Conservation (phyloP, 2,329 filamentous ascomycete species). For the Drechslerella dactyloides region DNA sequence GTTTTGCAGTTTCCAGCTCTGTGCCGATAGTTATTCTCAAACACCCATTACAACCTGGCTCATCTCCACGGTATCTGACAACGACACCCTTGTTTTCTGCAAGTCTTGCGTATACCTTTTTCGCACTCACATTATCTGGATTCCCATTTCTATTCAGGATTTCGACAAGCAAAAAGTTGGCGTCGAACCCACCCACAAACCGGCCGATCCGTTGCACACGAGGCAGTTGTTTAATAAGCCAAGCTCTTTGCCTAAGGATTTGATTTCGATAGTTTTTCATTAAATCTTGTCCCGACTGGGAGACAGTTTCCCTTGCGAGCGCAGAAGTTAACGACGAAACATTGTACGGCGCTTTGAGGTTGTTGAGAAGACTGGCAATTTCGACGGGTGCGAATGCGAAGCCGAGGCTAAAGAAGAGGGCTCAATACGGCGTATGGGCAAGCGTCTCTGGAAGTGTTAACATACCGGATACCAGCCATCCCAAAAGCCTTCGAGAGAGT, state of each 20-base stretch:
- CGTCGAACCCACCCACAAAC: conserved; percentile 77
- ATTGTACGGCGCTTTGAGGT: conserved; percentile 94
- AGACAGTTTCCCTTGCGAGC: conserved; percentile 76
- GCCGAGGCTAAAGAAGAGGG: conserved; percentile 65
- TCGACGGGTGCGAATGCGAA: conserved; percentile 78
- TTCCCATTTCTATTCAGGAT: conserved; percentile 74
- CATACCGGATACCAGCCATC: conserved; percentile 79
- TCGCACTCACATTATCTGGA: conserved; percentile 78
- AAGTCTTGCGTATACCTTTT: conserved; percentile 80
- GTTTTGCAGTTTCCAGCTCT: conserved; percentile 79
- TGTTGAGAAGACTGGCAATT: conserved; percentile 83
- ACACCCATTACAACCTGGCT: conserved; percentile 86
- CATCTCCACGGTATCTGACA: conserved; percentile 90
- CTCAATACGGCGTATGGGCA: conserved; percentile 1
- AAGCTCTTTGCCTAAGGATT: conserved; percentile 77
- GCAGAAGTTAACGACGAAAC: conserved; percentile 85
- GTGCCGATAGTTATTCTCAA: conserved; percentile 92
- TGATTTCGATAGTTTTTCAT: conserved; percentile 75
- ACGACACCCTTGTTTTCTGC: conserved; percentile 89
- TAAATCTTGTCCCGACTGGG: conserved; percentile 69
- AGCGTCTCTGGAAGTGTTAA: background rate
- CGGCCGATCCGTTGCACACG: conserved; percentile 77
- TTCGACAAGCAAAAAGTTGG: conserved; percentile 91
- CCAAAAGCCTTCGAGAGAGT: conserved; percentile 98
- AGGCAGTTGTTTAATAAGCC: conserved; percentile 75